Evolutionary conservation across 768 basidiomycete genomes (phyloP).

Genomic region (Leucocoprinus birnbaumii): DNA sequence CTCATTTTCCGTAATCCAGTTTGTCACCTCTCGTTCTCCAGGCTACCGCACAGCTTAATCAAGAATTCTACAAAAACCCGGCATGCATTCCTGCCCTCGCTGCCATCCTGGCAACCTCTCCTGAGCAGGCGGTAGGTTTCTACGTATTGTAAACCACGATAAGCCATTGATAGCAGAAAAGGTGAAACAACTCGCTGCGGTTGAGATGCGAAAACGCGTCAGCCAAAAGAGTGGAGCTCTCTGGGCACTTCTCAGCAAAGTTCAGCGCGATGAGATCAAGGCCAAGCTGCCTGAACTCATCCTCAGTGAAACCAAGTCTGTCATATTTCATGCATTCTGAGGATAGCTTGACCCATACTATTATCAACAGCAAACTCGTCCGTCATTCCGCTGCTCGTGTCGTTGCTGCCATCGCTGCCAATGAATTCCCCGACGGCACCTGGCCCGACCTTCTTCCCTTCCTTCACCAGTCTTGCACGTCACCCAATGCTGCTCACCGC

Average conservation of each 20-base stretch:
- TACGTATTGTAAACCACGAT: conserved; percentile 9
- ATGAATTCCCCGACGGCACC: conserved; percentile 75
- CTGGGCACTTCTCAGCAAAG: conserved; percentile 71
- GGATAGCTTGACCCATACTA: conserved; percentile 16
- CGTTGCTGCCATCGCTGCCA: conserved; percentile 86
- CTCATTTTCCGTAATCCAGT: conserved; percentile 9
- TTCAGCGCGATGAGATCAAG: conserved; percentile 83
- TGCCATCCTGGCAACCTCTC: conserved; percentile 79
- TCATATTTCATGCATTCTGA: conserved; percentile 13
- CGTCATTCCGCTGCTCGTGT: conserved; percentile 92
- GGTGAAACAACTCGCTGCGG: conserved; percentile 96
- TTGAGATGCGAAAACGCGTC: conserved; percentile 94
- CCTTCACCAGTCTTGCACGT: conserved; percentile 74
- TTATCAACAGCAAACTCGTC: conserved; percentile 71
- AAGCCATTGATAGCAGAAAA: conserved; percentile 26
- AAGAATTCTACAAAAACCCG: conserved; percentile 89
- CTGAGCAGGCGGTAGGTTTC: conserved; percentile 72
- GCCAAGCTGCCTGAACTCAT: conserved; percentile 74
- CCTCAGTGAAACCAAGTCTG: conserved; percentile 75
- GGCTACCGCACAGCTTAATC: conserved; percentile 91
- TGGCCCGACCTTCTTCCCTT: conserved; percentile 91
- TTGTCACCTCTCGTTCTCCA: conserved; percentile 26
- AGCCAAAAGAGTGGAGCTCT: conserved; percentile 73
- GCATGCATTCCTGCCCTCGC: conserved; percentile 90
- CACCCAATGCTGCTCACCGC: conserved; percentile 68